Evolutionary conservation across 192 early-diverging fungal species (phyloP).

Genomic region (Coemansia sp.): DNA sequence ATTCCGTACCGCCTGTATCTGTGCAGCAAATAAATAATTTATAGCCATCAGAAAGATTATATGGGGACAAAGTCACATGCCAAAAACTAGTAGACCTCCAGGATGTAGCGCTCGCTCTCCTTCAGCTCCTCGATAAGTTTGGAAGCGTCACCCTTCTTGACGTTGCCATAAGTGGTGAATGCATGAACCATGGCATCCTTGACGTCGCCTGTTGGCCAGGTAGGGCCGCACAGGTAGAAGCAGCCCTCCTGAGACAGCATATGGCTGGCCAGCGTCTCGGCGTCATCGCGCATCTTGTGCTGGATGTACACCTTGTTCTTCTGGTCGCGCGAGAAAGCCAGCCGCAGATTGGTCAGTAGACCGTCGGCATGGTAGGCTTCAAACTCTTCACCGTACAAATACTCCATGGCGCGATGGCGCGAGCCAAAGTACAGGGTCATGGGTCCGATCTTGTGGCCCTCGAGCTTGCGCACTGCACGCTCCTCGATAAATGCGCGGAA

Average conservation of each 20-base stretch:
- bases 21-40: too few species aligned
- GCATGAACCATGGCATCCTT: slow-evolving; percentile 83
- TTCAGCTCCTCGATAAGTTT: slow-evolving; percentile 85
- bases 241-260: slow-evolving; percentile 74
- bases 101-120: slow-evolving; percentile 86
- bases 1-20: too few species aligned
- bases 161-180: slow-evolving; percentile 62
- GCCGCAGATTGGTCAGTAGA: slow-evolving; percentile 79
- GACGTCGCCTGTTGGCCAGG: slow-evolving; percentile 94
- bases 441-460: slow-evolving; percentile 82
- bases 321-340: slow-evolving; percentile 95
- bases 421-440: slow-evolving; percentile 97
- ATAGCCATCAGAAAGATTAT: not conserved
- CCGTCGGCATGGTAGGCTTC: slow-evolving; percentile 92
- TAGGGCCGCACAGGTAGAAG: slow-evolving; percentile 97
- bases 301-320: slow-evolving; percentile 95
- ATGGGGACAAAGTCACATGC: slow-evolving; percentile 5
- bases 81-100: slow-evolving; percentile 76
- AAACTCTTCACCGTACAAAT: slow-evolving; percentile 94
- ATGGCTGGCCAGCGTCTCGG: slow-evolving; percentile 66
- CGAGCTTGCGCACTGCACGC: slow-evolving; percentile 72
- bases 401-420: slow-evolving; percentile 89
- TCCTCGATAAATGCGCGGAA: slow-evolving; percentile 98
- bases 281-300: slow-evolving; percentile 89
- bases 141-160: slow-evolving; percentile 62